Evolutionary conservation across 495 filamentous ascomycete species (phyloP).

Genomic region (Penicillium diatomitis): DNA sequence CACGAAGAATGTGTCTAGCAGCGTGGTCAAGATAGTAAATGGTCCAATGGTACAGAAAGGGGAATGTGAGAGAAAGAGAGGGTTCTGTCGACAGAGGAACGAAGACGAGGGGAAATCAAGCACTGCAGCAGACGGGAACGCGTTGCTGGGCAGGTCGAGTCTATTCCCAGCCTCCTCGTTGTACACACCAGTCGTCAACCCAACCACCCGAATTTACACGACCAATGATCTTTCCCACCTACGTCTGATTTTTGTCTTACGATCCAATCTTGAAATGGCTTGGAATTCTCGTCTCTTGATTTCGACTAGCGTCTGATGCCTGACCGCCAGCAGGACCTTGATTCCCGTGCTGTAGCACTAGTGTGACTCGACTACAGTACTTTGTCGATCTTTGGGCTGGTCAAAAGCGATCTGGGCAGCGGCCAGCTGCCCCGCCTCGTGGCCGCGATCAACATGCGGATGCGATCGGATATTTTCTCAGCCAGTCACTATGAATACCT

Average conservation of each 20-base stretch:
- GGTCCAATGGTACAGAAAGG: conserved; percentile 2
- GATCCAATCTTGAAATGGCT: too few species aligned
- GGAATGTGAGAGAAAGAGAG: conserved; percentile 7
- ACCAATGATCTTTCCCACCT: conserved; percentile 10
- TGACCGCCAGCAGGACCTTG: too few species aligned
- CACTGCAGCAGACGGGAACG: neutral
- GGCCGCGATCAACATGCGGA: conserved; percentile 13
- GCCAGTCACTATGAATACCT: neutral
- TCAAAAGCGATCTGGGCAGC: neutral
- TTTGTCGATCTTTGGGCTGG: too few species aligned
- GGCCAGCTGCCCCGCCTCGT: conserved; percentile 4
- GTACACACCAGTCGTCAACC: conserved; percentile 15
- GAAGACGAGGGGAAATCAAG: conserved; percentile 1
- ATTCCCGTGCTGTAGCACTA: too few species aligned
- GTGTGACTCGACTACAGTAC: too few species aligned
- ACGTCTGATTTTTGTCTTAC: neutral
- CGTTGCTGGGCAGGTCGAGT: conserved; percentile 7
- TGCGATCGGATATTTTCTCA: conserved; percentile 8
- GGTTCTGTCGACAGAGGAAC: conserved; percentile 8
- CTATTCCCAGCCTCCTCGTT: conserved; percentile 26
- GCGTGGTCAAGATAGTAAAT: neutral
- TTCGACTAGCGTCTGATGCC: too few species aligned
- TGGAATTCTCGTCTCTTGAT: too few species aligned
- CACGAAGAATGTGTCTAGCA: neutral
- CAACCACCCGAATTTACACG: conserved; percentile 38